Conservation (phyloP, 306 rosid genomes). For the Rosa rugosa region DNA sequence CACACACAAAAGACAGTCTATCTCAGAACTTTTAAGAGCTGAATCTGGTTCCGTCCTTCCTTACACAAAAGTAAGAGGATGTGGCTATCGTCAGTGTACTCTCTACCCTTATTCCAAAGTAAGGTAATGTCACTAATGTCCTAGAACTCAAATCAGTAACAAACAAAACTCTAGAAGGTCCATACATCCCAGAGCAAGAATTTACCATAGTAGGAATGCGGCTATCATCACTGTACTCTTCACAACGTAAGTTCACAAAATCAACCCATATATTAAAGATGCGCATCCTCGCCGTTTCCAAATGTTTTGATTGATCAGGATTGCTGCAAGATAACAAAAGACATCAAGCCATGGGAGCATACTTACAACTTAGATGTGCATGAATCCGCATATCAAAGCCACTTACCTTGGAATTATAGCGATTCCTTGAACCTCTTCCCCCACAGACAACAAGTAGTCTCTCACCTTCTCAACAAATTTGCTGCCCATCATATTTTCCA, state of each 20-base stretch:
- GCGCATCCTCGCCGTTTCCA: conserved; percentile 97
- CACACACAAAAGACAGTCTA: not conserved
- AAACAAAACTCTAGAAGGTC: not conserved
- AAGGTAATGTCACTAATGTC: not conserved
- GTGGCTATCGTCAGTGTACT: not conserved
- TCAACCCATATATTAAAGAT: conserved; percentile 83
- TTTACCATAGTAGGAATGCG: conserved; percentile 85
- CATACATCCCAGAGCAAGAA: not conserved
- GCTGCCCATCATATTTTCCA: conserved; percentile 84
- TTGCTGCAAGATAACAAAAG: conserved; percentile 53
- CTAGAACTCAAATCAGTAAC: not conserved
- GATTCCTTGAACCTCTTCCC: conserved; percentile 84
- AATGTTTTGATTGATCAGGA: conserved; percentile 97
- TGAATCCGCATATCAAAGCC: not conserved
- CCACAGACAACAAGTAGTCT: conserved; percentile 61
- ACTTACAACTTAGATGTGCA: not conserved
- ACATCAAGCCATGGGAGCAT: not conserved
- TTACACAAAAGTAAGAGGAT: not conserved
- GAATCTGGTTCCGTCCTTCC: not conserved
- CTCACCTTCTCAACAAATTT: conserved; percentile 79
- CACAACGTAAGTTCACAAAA: conserved; percentile 88
- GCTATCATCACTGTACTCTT: conserved; percentile 82
- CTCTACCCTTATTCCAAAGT: not conserved
- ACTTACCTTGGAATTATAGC: conserved; percentile 76
- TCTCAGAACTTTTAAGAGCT: not conserved